A percentile compares a stretch with the other conserved stretches of the same genome.
Conservation (phyloP, 441 rosid species). For the Bocquillonia castaneifolia region DNA sequence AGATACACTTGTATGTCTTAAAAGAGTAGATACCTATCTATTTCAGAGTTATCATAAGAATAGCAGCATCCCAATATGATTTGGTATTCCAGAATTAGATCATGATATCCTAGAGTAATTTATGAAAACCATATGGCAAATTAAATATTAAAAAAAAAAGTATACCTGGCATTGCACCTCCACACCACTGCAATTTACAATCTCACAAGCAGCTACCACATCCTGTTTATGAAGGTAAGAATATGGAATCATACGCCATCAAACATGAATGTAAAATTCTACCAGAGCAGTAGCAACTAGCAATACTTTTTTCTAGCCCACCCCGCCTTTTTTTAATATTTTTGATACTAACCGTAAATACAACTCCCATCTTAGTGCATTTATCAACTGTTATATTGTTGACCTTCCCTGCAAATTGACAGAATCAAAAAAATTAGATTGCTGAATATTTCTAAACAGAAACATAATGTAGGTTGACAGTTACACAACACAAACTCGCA, state of each 20-base stretch:
- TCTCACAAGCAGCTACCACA: constrained; percentile 96
- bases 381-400: constrained; percentile 94
- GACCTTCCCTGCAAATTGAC: constrained; percentile 71
- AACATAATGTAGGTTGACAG: neutral
- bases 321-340: neutral
- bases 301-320: neutral
- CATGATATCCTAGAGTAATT: neutral
- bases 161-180: constrained; percentile 99
- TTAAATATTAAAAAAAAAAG: constrained; percentile 15
- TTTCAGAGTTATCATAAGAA: neutral
- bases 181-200: constrained; percentile 82
- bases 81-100: neutral
- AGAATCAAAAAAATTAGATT: constrained; percentile 14
- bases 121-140: neutral
- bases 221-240: constrained; percentile 46
- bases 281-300: constrained; percentile 10
- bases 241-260: constrained; percentile 15
- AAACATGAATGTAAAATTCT: neutral
- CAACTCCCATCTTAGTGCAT: constrained; percentile 89
- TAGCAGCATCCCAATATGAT: neutral
- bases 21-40: constrained; percentile 8
- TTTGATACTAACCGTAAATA: constrained; percentile 61
- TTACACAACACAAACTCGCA: neutral
- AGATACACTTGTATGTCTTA: neutral
- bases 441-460: constrained; percentile 6